Conservation (phyloP, 805 yeast species). For the Alloascoidea hylecoeti region DNA sequence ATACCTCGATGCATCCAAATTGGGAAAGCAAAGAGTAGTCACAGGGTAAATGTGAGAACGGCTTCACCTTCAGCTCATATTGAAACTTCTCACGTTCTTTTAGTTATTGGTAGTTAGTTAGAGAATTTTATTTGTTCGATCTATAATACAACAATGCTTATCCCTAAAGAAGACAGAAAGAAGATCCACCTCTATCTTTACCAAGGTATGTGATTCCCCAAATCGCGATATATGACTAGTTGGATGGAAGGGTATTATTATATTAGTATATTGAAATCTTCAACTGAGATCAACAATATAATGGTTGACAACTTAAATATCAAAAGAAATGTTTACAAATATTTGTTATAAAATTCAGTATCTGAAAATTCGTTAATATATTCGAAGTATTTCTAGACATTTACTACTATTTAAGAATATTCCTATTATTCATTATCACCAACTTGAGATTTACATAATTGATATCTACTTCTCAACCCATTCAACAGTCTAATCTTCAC, state of each 20-base stretch:
- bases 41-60: conserved; percentile 1
- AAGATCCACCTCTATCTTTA: conserved; percentile 98
- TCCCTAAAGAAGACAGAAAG: conserved; percentile 99
- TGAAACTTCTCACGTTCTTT: neutral
- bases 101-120: neutral
- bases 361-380: too few species aligned
- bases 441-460: too few species aligned
- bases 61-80: neutral
- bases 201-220: conserved; percentile 89
- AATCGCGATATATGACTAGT: conserved; percentile 1
- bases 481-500: too few species aligned
- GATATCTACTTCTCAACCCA: too few species aligned
- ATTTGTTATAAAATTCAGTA: too few species aligned
- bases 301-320: neutral
- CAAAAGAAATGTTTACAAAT: too few species aligned
- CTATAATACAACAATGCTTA: conserved; percentile 60
- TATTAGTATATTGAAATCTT: neutral
- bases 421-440: too few species aligned
- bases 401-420: too few species aligned
- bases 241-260: neutral
- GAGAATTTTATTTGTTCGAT: neutral
- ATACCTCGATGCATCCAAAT: neutral
- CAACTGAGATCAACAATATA: neutral
- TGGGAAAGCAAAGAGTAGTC: neutral
- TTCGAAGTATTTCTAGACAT: too few species aligned